These are phyloP conservation scores for Imleria badia DNA, from an alignment of 768 basidiomycete genomes.

Conservation along the genomic window DNA sequence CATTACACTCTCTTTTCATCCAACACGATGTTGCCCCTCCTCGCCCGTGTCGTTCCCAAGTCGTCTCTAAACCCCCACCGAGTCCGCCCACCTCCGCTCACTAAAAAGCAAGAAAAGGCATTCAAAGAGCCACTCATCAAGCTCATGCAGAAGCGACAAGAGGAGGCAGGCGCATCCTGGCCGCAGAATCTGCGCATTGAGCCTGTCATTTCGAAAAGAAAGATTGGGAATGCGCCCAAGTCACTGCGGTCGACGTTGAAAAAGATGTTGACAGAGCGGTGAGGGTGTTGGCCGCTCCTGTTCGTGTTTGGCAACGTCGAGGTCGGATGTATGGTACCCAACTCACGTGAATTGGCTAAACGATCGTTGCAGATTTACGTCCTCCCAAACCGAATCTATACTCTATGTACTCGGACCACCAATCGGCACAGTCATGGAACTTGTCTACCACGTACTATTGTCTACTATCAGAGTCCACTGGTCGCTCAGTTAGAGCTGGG, in stretches of 20 bases:
- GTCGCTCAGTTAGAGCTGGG: neutral
- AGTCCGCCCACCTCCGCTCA: constrained; percentile 33
- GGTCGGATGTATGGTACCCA: neutral
- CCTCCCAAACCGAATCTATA: neutral
- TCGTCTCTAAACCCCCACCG: constrained; percentile 22
- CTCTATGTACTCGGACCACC: neutral
- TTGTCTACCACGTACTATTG: neutral
- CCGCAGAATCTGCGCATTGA: constrained; percentile 54
- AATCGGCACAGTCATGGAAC: neutral
- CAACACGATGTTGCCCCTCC: constrained; percentile 14
- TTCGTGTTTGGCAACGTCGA: neutral
- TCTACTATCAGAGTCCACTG: neutral
- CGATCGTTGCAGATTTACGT: neutral
- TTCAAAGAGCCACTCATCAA: constrained; percentile 40
- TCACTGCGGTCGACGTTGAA: constrained; percentile 41
- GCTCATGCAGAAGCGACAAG: constrained; percentile 40
- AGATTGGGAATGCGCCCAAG: constrained; percentile 40
- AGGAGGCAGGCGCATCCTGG: constrained; percentile 39
- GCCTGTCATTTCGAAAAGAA: constrained; percentile 39
- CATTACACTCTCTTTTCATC: neutral
- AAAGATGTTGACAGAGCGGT: constrained; percentile 38
- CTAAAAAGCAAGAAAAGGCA: constrained; percentile 27
- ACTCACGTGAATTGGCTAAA: neutral
- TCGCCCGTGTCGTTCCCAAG: constrained; percentile 40
- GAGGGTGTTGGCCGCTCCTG: neutral